Conservation (phyloP, 73 alveolate species). For the Uronychia setigera region DNA sequence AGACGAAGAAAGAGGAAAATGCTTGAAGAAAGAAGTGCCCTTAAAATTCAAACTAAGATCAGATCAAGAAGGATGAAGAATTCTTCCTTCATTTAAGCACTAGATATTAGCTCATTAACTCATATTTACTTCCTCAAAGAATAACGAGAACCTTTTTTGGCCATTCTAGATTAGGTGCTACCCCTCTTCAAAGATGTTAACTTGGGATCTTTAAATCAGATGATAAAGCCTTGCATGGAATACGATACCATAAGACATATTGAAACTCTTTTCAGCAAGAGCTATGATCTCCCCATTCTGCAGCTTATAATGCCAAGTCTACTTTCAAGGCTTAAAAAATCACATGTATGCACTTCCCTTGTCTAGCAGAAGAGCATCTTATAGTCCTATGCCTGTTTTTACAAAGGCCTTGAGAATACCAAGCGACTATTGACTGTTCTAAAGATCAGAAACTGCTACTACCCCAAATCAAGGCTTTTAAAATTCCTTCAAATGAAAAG, state of each 20-base stretch:
- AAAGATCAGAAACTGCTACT: background rate
- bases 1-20: slow-evolving; percentile 9
- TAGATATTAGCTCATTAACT: slow-evolving; percentile 39
- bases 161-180: slow-evolving; percentile 2
- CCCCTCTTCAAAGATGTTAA: background rate
- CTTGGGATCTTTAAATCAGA: background rate
- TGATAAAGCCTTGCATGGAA: background rate
- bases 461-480: background rate
- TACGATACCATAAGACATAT: slow-evolving; percentile 20
- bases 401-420: background rate
- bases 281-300: slow-evolving; percentile 4
- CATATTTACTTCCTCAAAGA: slow-evolving; percentile 45
- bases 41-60: slow-evolving; percentile 26
- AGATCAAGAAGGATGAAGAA: slow-evolving; percentile 26
- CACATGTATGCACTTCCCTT: background rate
- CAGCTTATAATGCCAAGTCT: slow-evolving; percentile 15
- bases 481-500: background rate
- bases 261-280: background rate
- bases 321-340: background rate
- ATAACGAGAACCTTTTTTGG: slow-evolving; percentile 31
- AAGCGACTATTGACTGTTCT: background rate
- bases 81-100: slow-evolving; percentile 24
- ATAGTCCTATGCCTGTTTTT: background rate
- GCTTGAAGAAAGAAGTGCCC: slow-evolving; percentile 13
- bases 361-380: background rate